These are phyloP conservation scores for Xylariaceae sp. DNA, from an alignment of 2,329 filamentous ascomycete species.

Conservation along the genomic window DNA sequence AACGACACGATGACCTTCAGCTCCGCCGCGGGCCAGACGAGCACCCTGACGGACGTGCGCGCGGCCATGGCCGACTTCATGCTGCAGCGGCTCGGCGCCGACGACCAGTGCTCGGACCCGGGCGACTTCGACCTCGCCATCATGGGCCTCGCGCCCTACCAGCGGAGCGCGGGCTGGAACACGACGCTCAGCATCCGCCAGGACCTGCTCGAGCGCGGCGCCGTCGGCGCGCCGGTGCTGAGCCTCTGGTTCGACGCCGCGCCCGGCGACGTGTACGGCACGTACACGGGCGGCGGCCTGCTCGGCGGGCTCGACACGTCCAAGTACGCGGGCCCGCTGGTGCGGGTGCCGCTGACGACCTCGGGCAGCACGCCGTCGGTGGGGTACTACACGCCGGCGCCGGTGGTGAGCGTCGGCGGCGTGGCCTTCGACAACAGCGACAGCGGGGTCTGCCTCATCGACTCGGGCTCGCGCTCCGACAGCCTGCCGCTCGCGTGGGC, in stretches of 20 bases:
- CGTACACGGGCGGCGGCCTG: slow-evolving; percentile 22
- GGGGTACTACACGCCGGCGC: slow-evolving; percentile 16
- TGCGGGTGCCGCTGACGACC: slow-evolving; percentile 19
- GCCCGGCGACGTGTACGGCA: slow-evolving; percentile 12
- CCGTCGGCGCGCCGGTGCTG: slow-evolving; percentile 23
- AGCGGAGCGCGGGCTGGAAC: slow-evolving; percentile 7
- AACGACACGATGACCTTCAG: slow-evolving; percentile 20
- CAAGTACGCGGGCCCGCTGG: slow-evolving; percentile 25
- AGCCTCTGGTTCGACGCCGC: slow-evolving; percentile 27
- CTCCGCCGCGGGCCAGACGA: slow-evolving; percentile 8
- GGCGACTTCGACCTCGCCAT: slow-evolving; percentile 20
- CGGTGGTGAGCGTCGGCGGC: slow-evolving; percentile 16
- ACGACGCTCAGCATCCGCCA: neutral
- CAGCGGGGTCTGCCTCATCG: slow-evolving; percentile 19
- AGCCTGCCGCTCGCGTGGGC: slow-evolving; percentile 11
- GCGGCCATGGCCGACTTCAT: slow-evolving; percentile 20
- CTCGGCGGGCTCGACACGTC: slow-evolving; percentile 27
- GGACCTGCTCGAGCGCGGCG: slow-evolving; percentile 4
- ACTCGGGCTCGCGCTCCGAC: slow-evolving; percentile 24
- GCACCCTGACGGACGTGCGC: slow-evolving; percentile 15
- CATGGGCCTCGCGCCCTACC: slow-evolving; percentile 21
- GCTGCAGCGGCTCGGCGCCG: slow-evolving; percentile 10
- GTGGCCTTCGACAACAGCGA: slow-evolving; percentile 8
- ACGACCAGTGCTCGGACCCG: slow-evolving; percentile 9
- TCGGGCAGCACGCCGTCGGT: slow-evolving; percentile 1